Base-by-base conservation (phyloP, 306 rosid genomes). In the Acacia acuminata region DNA sequence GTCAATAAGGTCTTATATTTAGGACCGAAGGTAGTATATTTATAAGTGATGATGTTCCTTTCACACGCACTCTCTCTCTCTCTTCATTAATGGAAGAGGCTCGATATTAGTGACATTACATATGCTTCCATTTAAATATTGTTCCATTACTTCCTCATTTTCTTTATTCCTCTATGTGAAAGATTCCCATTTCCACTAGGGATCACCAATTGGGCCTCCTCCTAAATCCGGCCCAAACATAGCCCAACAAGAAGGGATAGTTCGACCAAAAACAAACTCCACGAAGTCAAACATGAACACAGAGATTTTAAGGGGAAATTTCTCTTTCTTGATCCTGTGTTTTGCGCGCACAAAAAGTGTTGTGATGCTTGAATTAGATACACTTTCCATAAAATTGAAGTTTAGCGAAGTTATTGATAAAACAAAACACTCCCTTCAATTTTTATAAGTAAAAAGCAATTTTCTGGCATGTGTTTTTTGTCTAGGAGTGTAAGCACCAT, bases 41-140 rank as follows among this genome's bases (percentile, higher is more conserved):
- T 32, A 17, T 17, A 16, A 15, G 22, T 40, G 73, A 40, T 51
- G 82, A 88, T 85, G 90, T 22, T 76, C 32, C 85, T 82, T 13
- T 48, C 5, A 44, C 47, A 44, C 13, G 9, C 14, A 44, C 47
- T 0, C 38, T 4, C 38, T 36, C 27, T 36, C 40, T 36, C 8
- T 38, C 0, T 5, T 38, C 42, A 5, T 17, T 60, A 56, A 56
- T 55, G 30, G 64, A 56, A n/a, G 22, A 2, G 30, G 13, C 27
- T 56, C 30, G 10, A 7, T 56, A 9, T n/a, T 20, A 20, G 25
- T 56, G 30, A n/a, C 30, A 13, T 5, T 63, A 10, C 74, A 44
- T 81, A 20, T 53, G 4, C 40, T 27, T 58, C 65, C 32, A 58
- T 58, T 73, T 44, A 77, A 51, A 43, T 74, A 68, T 48, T 76